These are phyloP conservation scores for Vaccinium myrtillus DNA, from an alignment of 148 eudicot species.

Conservation along the genomic window DNA sequence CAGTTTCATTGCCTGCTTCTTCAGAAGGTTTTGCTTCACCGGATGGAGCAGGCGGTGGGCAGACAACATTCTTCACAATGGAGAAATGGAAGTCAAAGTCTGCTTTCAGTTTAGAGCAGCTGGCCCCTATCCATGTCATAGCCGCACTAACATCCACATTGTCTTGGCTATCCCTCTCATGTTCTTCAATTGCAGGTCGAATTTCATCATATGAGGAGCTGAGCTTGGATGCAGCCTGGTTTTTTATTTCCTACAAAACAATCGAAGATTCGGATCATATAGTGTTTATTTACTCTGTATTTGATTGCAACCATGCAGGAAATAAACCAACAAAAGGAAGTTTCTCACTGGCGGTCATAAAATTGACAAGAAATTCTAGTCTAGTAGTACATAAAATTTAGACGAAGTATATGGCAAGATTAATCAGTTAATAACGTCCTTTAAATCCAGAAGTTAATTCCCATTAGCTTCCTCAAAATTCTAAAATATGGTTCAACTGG, in stretches of 20 bases:
- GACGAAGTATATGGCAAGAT: neutral
- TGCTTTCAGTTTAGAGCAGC: conserved; percentile 63
- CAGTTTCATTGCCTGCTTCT: conserved; percentile 10
- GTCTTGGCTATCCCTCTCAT: conserved; percentile 84
- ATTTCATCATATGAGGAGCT: conserved; percentile 64
- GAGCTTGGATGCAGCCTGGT: conserved; percentile 52
- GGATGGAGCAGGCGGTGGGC: conserved; percentile 32
- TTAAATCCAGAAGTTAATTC: neutral
- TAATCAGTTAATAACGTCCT: neutral
- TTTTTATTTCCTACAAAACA: conserved; percentile 56
- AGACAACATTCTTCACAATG: conserved; percentile 58
- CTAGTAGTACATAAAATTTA: neutral
- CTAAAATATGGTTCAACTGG: neutral
- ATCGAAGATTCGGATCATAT: neutral
- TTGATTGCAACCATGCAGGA: neutral
- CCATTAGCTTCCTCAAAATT: neutral
- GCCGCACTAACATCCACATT: conserved; percentile 69
- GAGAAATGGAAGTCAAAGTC: conserved; percentile 69
- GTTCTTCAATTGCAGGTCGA: conserved; percentile 89
- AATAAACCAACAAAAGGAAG: neutral
- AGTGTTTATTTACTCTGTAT: neutral
- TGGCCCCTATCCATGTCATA: conserved; percentile 74
- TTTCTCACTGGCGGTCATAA: neutral
- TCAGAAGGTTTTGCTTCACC: conserved; percentile 16
- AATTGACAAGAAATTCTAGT: neutral